Conservation (phyloP, 306 rosid species). For the Inga laurina region DNA sequence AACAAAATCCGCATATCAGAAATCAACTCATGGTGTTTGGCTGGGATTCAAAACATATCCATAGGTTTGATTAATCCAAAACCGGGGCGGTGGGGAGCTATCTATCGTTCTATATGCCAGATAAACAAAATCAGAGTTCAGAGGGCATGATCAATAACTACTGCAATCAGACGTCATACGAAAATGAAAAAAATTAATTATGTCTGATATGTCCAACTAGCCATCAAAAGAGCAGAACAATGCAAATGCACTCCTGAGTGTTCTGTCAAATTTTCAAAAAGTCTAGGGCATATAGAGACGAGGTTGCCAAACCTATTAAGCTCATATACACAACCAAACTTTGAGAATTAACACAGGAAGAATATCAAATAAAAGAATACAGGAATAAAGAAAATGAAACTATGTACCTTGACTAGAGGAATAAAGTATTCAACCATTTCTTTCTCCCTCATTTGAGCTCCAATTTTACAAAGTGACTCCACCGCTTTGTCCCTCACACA, state of each 20-base stretch:
- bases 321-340: not conserved
- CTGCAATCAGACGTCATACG: not conserved
- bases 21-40: not conserved
- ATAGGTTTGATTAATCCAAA: not conserved
- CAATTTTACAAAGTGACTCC: conserved; percentile 87
- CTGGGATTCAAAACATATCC: not conserved
- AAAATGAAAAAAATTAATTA: not conserved
- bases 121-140: not conserved
- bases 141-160: not conserved
- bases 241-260: not conserved
- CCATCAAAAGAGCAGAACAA: not conserved
- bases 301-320: not conserved
- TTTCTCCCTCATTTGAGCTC: conserved; percentile 89
- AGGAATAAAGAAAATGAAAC: not conserved
- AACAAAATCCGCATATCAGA: not conserved
- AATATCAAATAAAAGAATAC: not conserved
- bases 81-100: not conserved
- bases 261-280: not conserved
- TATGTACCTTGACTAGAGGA: conserved; percentile 84
- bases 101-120: not conserved
- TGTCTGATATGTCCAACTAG: not conserved
- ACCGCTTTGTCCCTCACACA: conserved; percentile 96
- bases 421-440: conserved; percentile 84
- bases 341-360: not conserved
- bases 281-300: not conserved